Evolutionary conservation across 495 filamentous ascomycete species (phyloP), one percentile per base, ranked within the genome.

Genomic region (Trypethelium eluteriae): DNA sequence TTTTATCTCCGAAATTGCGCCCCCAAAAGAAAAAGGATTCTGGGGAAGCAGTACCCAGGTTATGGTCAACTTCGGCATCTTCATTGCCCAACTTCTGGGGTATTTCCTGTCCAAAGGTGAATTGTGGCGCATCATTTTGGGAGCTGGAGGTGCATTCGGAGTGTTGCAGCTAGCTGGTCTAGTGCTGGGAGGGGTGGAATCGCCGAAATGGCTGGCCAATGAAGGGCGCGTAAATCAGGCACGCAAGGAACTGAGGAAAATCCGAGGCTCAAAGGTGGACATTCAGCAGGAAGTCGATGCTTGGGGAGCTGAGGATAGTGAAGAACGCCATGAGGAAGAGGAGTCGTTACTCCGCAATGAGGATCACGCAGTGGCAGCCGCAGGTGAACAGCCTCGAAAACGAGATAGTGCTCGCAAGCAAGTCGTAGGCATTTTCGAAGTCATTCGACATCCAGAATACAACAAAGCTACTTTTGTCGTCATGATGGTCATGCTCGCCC

Each of bases 1-100:
- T 39, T 98, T 93, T 76, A 89, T 98, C 66, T 91, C 90, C 18
- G 95, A 98, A 75, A 81, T 96, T 18, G 89, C 92, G 0, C 94
- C 93, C 16, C 89, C 89, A 0, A 77, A 78, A 3, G 83, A 89
- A 62, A 87, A 88, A 50, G 95, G 95, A 2, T 85, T 92, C 66
- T 96, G 96, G 73, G 94, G 95, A 7, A 87, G 89, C 16, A 87
- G 95, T 71, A 98, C 94, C 2, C 94, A 98, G 72, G 82, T 98
- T 68, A 92, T 90, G 79, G 91, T 93, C 74, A 97, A 97, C 71
- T 77, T 94, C n/a, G 94, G 94, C 14, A 98, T 98, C 62, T 74
- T 98, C 11, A 77, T 87, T 38, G 86, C 92, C 0, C 95, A 98
- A 73, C 79, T 87, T 0, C 79, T 97, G 59, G 94, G 94, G 0